Evolutionary conservation across 1,284 basidiomycete genomes (phyloP).

Genomic region (Pulveroboletus sp.): DNA sequence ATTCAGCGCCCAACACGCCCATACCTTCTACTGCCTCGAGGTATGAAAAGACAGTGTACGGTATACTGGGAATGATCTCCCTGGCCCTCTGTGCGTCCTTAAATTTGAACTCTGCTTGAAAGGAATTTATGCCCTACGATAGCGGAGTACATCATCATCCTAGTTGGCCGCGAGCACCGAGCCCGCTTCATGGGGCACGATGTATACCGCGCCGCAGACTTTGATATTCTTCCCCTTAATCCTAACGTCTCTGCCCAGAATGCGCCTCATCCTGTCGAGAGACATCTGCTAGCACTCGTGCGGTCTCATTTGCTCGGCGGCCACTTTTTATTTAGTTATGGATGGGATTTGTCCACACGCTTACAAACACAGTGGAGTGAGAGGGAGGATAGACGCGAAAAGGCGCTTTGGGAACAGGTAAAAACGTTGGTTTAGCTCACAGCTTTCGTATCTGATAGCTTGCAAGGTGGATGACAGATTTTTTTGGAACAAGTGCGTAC

Average conservation of each 20-base stretch:
- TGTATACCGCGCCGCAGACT: slow-evolving; percentile 89
- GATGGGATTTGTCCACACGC: slow-evolving; percentile 87
- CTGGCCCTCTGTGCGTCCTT: slow-evolving; percentile 76
- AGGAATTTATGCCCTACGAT: slow-evolving; percentile 7
- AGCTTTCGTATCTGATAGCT: slow-evolving; percentile 21
- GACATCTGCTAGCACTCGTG: slow-evolving; percentile 84
- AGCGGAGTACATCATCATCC: slow-evolving; percentile 93
- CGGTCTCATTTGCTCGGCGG: slow-evolving; percentile 83
- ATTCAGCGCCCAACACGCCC: slow-evolving; percentile 54
- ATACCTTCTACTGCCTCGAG: slow-evolving; percentile 56
- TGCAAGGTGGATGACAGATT: slow-evolving; percentile 89
- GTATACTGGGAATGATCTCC: slow-evolving; percentile 84
- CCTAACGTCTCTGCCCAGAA: slow-evolving; percentile 65
- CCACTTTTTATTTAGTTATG: slow-evolving; percentile 89
- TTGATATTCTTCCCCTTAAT: slow-evolving; percentile 87
- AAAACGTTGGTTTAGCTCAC: slow-evolving; percentile 26
- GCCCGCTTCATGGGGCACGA: slow-evolving; percentile 84
- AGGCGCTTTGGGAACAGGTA: slow-evolving; percentile 75
- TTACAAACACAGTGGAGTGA: slow-evolving; percentile 81
- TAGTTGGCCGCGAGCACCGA: slow-evolving; percentile 82
- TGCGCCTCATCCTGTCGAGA: slow-evolving; percentile 83
- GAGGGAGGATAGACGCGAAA: slow-evolving; percentile 50
- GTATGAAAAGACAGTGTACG: slow-evolving; percentile 69
- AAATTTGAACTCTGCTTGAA: background rate
- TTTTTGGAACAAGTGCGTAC: slow-evolving; percentile 88